A percentile compares a stretch with the other conserved stretches of the same genome.
Evolutionary conservation across 768 basidiomycete species (phyloP).

Genomic region (Dioszegia crocea): DNA sequence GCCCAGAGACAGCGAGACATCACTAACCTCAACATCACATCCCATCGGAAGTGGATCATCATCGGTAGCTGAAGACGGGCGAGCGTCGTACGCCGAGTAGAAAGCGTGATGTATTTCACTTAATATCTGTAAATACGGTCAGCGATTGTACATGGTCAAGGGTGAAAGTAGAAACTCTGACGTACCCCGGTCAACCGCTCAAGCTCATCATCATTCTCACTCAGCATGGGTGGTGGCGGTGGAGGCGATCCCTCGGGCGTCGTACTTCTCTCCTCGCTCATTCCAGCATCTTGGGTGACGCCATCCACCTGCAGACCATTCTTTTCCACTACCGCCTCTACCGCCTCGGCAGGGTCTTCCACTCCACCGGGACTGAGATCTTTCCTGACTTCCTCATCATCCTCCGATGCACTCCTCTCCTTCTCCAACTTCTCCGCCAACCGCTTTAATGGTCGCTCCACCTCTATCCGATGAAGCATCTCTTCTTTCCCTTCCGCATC

Average conservation of each 20-base stretch:
- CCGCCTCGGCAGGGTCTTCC: too few relatives aligned
- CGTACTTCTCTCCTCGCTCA: constrained; percentile 5
- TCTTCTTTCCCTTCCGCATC: constrained; percentile 68
- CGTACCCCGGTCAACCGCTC: constrained; percentile 68
- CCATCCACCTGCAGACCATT: too few relatives aligned
- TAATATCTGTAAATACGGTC: constrained; percentile 60
- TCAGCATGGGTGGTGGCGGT: constrained; percentile 60
- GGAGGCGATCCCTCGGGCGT: constrained; percentile 4
- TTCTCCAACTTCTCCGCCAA: constrained; percentile 61
- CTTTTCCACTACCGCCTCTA: too few relatives aligned
- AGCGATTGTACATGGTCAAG: too few relatives aligned
- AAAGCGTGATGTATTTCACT: constrained; percentile 72
- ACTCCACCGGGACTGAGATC: too few relatives aligned
- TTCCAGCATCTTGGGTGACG: too few relatives aligned
- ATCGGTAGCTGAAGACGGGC: not conserved
- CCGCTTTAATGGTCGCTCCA: constrained; percentile 80
- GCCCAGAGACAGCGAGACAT: too few relatives aligned
- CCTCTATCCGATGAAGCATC: constrained; percentile 75
- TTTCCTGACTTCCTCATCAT: constrained; percentile 29
- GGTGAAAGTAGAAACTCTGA: not conserved
- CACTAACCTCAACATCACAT: constrained; percentile 72
- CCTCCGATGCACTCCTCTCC: constrained; percentile 8
- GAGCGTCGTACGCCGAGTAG: constrained; percentile 62
- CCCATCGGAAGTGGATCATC: constrained; percentile 35
- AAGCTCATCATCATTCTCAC: constrained; percentile 81